Evolutionary conservation across 768 basidiomycete species (phyloP).

Genomic region (Austroboletus eburneus): DNA sequence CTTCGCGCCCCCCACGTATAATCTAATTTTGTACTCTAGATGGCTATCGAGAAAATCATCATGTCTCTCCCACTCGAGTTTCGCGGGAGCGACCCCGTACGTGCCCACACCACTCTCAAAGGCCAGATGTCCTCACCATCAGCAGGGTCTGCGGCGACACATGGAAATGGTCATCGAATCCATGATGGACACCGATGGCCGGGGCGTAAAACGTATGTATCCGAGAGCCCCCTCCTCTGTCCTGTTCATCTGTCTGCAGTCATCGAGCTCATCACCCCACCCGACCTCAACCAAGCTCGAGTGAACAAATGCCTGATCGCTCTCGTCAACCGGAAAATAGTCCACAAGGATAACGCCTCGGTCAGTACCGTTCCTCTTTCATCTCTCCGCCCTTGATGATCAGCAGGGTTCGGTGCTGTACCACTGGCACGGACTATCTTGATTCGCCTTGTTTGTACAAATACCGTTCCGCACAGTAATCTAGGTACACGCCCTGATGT

Average conservation of each 20-base stretch:
- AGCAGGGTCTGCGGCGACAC: conserved; percentile 64
- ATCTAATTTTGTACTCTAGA: conserved; percentile 26
- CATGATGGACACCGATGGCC: conserved; percentile 59
- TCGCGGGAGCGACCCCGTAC: conserved; percentile 79
- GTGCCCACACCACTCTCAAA: conserved; percentile 23
- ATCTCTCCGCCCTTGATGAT: background rate
- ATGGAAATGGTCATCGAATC: conserved; percentile 79
- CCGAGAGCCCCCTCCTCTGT: conserved; percentile 4
- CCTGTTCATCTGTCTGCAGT: conserved; percentile 42
- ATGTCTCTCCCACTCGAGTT: conserved; percentile 84
- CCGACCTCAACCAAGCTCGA: conserved; percentile 83
- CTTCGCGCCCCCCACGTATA: no score
- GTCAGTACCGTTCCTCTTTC: conserved; percentile 31
- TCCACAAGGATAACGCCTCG: conserved; percentile 66
- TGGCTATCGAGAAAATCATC: conserved; percentile 67
- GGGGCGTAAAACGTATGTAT: conserved; percentile 57
- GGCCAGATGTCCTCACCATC: background rate
- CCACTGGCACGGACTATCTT: conserved; percentile 58
- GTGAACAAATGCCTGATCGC: conserved; percentile 95
- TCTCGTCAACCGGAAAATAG: conserved; percentile 81
- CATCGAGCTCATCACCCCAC: conserved; percentile 67
- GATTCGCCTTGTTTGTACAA: conserved; percentile 1
- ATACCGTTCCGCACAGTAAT: no score
- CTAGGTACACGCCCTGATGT: no score
- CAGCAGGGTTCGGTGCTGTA: conserved; percentile 62